Base-by-base conservation (phyloP, 2,329 filamentous ascomycete species). In the Pezicula neosporulosa region DNA sequence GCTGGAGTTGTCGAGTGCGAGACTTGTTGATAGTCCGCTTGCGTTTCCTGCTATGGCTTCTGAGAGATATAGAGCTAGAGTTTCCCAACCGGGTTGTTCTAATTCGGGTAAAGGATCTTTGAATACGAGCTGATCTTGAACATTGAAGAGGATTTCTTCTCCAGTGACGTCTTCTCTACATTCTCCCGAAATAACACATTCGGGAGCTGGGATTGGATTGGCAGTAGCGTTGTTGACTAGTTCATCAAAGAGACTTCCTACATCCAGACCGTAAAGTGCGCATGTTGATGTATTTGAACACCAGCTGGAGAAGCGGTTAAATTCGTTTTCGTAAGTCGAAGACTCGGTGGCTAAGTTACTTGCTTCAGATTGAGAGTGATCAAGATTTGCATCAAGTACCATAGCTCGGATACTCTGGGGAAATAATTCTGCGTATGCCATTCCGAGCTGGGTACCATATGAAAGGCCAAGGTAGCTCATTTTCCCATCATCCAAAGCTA, bases 371-470 rank as follows among this genome's bases (percentile, higher is more conserved):
- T 68, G 66, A 2, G 67, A 67, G 56, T 73, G 73, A 57, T 76
- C 72, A 30, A 74, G 50, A 30, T 70, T 68, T 19, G 72, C 74
- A 61, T 77, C 74, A n/a, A 77, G 65, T 0, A 65, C 69, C 55
- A 76, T 66, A 2, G 68, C 62, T 6, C 73, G 60, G 48, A 76
- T 63, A 28, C 69, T 70, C 10, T 72, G 56, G 4, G 75, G 74
- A 57, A 68, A 77, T 2, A 76, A 63, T 51, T 70, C 62, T 1
- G 73, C 73, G 54, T 76, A 77, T 37, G 69, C 66, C 7, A 66
- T 63, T 19, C 71, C 74, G 15, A 77, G 62, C 55, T 72, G 69
- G 1, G 70, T 70, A 6, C 74, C 74, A 57, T 78, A 77, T 2
- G 72, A 76, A 13, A 71, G 55, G 6, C 73, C 75, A 1, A 75